Base-by-base conservation (phyloP, 768 basidiomycete species). In the Mycena sanguinolenta region DNA sequence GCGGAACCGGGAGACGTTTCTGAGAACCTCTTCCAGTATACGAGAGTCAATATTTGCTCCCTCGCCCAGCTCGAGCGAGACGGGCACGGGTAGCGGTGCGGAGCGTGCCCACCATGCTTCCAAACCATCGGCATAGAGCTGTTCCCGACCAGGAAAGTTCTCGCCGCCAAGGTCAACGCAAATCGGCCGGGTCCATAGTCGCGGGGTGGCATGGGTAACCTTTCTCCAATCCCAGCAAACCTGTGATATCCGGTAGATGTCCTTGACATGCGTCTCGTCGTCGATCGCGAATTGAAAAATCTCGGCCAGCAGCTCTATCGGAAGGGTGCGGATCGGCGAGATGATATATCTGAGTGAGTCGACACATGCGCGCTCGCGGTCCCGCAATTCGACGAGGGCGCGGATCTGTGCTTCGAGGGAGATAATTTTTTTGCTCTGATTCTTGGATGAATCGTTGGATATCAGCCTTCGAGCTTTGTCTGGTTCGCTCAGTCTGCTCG, bases 161-260 rank as follows among this genome's bases (percentile, higher is more conserved):
- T n/a, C 27, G n/a, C 27, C 13, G 9, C 4, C 1, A 28, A 6
- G 27, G 27, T 17, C 4, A 53, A 13, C 9, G 4, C n/a, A 23
- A 58, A 4, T n/a, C n/a, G 36, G 34, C 36, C 57, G n/a, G 14
- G 57, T 46, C 59, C 59, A 60, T 21, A 60, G 59, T 28, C n/a
- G 42, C 42, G 59, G 59, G 39, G 59, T 60, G 16, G 16, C 13
- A 28, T 28, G n/a, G n/a, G 59, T 42, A 28, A 57, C 28, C 7
- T 17, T 28, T 19, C 34, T 57, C 55, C 55, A 57, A 25, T 34
- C 30, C 9, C 30, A 17, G 28, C 55, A 57, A 17, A 57, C 55
- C 9, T 57, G 55, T 7, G 55, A 57, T 12, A 57, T 57, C 7
- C 55, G 10, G n/a, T n/a, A n/a, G n/a, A n/a, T n/a, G n/a, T n/a